These are phyloP conservation scores for Penicillium fuscoglaucum DNA, from an alignment of 2,329 filamentous ascomycete species.

Conservation along the genomic window DNA sequence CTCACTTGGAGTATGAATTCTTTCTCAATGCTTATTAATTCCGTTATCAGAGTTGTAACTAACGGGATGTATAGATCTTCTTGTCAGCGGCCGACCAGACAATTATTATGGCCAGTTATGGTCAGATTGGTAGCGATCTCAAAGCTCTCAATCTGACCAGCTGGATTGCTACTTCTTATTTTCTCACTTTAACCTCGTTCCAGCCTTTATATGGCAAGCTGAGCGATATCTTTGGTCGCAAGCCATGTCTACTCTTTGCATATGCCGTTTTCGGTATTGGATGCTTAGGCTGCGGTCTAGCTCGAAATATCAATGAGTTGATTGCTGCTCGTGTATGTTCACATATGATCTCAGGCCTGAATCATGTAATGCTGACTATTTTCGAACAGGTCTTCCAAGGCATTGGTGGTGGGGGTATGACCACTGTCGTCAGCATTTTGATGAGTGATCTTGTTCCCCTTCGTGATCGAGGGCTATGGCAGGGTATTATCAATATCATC, in stretches of 20 bases:
- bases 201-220: conserved; percentile 66
- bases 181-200: conserved; percentile 71
- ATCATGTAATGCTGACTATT: conserved; percentile 18
- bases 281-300: conserved; percentile 55
- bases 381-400: conserved; percentile 53
- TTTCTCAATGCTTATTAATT: conserved; percentile 11
- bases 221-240: conserved; percentile 60
- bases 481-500: conserved; percentile 72
- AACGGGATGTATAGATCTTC: conserved; percentile 57
- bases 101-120: conserved; percentile 75
- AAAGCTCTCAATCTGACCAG: conserved; percentile 71
- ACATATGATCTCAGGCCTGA: conserved; percentile 38
- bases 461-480: conserved; percentile 70
- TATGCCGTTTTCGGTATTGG: conserved; percentile 56
- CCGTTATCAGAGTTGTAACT: neutral
- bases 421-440: conserved; percentile 67
- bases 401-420: conserved; percentile 72
- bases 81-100: conserved; percentile 74
- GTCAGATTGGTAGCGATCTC: conserved; percentile 73
- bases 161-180: conserved; percentile 72
- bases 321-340: conserved; percentile 59
- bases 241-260: conserved; percentile 50
- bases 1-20: conserved; percentile 58
- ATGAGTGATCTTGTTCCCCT: conserved; percentile 70
- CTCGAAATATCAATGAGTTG: conserved; percentile 64